Evolutionary conservation across 305 asterid species (phyloP).

Genomic region (Ilex paraguariensis): DNA sequence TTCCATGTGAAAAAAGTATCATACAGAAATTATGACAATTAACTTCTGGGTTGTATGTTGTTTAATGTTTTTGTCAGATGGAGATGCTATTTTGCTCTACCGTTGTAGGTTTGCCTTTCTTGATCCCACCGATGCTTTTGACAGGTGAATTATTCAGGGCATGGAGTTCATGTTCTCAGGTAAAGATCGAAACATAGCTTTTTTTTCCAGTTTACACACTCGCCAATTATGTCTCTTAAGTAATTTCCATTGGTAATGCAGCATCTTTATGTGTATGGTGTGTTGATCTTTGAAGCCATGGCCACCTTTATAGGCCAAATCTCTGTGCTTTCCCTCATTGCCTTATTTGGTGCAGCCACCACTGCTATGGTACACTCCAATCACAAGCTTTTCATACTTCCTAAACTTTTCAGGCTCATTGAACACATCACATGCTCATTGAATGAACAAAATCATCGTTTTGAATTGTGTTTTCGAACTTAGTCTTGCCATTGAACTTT

Average conservation of each 20-base stretch:
- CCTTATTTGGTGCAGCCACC: constrained; percentile 74
- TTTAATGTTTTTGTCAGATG: constrained; percentile 38
- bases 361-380: constrained; percentile 57
- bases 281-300: constrained; percentile 74
- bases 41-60: constrained; percentile 1
- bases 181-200: constrained; percentile 8
- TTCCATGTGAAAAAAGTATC: constrained; percentile 1
- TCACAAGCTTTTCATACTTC: not conserved
- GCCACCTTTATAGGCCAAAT: constrained; percentile 75
- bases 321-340: constrained; percentile 75
- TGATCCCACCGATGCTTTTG: constrained; percentile 80
- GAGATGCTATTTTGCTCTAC: constrained; percentile 98
- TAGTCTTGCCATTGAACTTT: not conserved
- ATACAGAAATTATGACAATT: not conserved
- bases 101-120: constrained; percentile 92
- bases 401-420: too few relatives aligned
- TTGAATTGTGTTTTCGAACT: too few relatives aligned
- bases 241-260: constrained; percentile 20
- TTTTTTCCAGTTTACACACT: not conserved
- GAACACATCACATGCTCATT: too few relatives aligned
- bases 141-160: constrained; percentile 80
- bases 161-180: constrained; percentile 80
- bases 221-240: not conserved
- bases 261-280: constrained; percentile 79
- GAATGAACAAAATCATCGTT: too few relatives aligned